Conservation (phyloP, 768 basidiomycete genomes). For the Aureoboletus auriporus region DNA sequence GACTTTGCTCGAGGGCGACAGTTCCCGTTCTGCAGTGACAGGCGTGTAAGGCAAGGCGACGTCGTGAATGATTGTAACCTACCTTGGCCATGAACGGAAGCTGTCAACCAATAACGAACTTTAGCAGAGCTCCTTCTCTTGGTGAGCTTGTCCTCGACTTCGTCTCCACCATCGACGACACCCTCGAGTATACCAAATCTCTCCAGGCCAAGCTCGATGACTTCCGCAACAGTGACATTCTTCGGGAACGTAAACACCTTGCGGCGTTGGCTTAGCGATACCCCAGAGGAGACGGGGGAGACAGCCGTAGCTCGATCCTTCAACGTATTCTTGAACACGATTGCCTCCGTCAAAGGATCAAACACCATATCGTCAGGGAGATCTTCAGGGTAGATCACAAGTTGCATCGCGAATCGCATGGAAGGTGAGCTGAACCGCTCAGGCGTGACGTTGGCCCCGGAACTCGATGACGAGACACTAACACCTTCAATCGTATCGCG, state of each 20-base stretch:
- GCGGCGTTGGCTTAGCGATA: slow-evolving; percentile 59
- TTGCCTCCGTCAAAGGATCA: slow-evolving; percentile 88
- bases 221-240: slow-evolving; percentile 94
- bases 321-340: slow-evolving; percentile 80
- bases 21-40: slow-evolving; percentile 58
- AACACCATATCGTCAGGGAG: slow-evolving; percentile 94
- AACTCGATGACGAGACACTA: slow-evolving; percentile 16
- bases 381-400: slow-evolving; percentile 85
- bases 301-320: slow-evolving; percentile 47
- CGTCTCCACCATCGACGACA: slow-evolving; percentile 98
- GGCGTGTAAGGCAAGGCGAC: slow-evolving; percentile 7
- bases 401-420: slow-evolving; percentile 78
- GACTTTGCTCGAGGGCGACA: slow-evolving; percentile 76
- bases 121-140: slow-evolving; percentile 75
- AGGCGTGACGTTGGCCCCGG: slow-evolving; percentile 45
- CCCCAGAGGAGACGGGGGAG: slow-evolving; percentile 43
- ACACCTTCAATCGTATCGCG: slow-evolving; percentile 28
- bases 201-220: slow-evolving; percentile 88
- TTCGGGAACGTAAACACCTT: slow-evolving; percentile 91
- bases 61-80: slow-evolving; percentile 11
- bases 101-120: slow-evolving; percentile 79
- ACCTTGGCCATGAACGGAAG: slow-evolving; percentile 64
- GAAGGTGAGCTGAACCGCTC: slow-evolving; percentile 84
- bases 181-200: slow-evolving; percentile 93
- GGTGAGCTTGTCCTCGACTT: slow-evolving; percentile 87